phyloP scores from a whole-genome alignment of 768 basidiomycete genomes.

The Russula vinacea region DNA sequence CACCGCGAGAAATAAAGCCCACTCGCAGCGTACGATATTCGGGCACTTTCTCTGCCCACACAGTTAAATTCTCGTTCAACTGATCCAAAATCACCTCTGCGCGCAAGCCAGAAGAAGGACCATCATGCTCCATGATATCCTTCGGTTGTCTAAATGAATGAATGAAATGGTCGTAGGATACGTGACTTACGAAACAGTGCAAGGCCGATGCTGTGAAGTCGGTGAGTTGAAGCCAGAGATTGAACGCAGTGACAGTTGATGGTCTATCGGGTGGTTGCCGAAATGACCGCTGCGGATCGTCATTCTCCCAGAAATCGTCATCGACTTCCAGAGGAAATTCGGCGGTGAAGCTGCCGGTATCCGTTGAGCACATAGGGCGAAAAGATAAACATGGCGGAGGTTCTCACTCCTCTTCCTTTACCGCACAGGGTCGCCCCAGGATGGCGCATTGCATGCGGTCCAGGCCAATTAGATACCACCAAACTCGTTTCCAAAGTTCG shows the following conservation, averaged over 20 bases:
- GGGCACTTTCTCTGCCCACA: conserved; percentile 37
- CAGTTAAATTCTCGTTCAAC: conserved; percentile 46
- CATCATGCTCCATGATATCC: conserved; percentile 14
- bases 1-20: not conserved
- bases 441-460: conserved; percentile 55
- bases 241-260: conserved; percentile 42
- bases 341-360: conserved; percentile 42
- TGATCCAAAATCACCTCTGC: conserved; percentile 41
- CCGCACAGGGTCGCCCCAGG: conserved; percentile 54
- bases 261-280: conserved; percentile 47
- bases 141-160: conserved; percentile 4
- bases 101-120: conserved; percentile 27
- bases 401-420: conserved; percentile 65
- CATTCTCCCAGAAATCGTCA: conserved; percentile 54
- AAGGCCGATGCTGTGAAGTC: conserved; percentile 46
- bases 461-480: conserved; percentile 55
- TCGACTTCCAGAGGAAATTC: conserved; percentile 54
- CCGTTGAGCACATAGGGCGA: not conserved
- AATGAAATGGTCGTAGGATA: not conserved
- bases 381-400: conserved; percentile 13
- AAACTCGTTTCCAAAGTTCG: conserved; percentile 52
- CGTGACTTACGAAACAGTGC: conserved; percentile 42
- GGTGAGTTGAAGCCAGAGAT: conserved; percentile 44
- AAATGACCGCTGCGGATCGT: conserved; percentile 42
- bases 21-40: conserved; percentile 32